These are phyloP conservation scores for Hebeloma cylindrosporum DNA, from an alignment of 768 basidiomycete species.

Conservation along the genomic window DNA sequence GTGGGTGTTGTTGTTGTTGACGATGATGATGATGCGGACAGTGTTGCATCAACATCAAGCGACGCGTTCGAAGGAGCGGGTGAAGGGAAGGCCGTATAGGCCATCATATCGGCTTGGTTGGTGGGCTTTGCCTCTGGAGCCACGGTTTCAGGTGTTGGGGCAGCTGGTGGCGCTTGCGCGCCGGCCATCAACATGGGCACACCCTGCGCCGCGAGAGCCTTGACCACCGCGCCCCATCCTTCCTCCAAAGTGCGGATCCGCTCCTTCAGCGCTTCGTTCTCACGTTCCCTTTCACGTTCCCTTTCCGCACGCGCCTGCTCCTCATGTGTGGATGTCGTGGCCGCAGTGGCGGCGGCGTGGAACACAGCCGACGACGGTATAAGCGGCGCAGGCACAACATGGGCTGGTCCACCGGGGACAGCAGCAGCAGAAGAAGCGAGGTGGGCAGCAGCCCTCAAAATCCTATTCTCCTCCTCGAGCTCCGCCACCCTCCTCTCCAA, in stretches of 20 bases:
- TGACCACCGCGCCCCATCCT: constrained; percentile 80
- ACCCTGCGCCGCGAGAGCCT: constrained; percentile 69
- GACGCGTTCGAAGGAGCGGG: constrained; percentile 45
- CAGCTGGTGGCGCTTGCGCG: constrained; percentile 22
- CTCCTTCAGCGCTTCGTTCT: constrained; percentile 76
- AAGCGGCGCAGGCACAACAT: no score
- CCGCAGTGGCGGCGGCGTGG: constrained; percentile 20
- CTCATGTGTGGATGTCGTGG: constrained; percentile 27
- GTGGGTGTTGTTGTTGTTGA: constrained; percentile 29
- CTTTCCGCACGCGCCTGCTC: constrained; percentile 33
- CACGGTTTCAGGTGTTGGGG: constrained; percentile 21
- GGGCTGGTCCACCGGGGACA: no score
- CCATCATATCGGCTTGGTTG: no score
- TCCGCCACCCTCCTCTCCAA: constrained; percentile 69
- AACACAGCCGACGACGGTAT: constrained; percentile 11
- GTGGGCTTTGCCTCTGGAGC: no score
- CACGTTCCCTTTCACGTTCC: constrained; percentile 57
- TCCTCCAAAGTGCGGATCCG: constrained; percentile 76
- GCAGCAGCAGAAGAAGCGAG: constrained; percentile 20
- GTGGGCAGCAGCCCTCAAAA: constrained; percentile 50
- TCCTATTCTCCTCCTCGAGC: constrained; percentile 83
- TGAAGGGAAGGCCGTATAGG: constrained; percentile 35
- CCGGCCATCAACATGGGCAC: constrained; percentile 47
- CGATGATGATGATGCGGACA: constrained; percentile 23
- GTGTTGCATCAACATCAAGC: constrained; percentile 29